These are phyloP conservation scores for Tricholoma saponaceum DNA, from an alignment of 768 basidiomycete genomes.

Conservation along the genomic window DNA sequence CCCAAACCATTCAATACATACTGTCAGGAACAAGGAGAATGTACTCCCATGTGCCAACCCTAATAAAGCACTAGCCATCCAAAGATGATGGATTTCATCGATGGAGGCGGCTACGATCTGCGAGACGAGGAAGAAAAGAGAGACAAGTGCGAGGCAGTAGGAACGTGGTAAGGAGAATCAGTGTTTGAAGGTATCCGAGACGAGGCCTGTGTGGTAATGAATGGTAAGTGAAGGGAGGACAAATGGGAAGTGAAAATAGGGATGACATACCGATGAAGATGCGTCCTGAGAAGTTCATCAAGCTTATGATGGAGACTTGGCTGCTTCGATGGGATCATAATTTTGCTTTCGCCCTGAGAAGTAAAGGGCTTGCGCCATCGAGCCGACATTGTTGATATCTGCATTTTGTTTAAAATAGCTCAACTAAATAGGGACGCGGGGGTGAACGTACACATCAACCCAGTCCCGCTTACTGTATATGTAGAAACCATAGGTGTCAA, in stretches of 20 bases:
- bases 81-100: conserved; percentile 57
- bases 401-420: neutral
- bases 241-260: neutral
- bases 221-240: neutral
- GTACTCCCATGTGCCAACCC: conserved; percentile 69
- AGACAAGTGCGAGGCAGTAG: conserved; percentile 63
- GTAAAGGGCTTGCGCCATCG: conserved; percentile 59
- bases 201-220: no score
- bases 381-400: conserved; percentile 82
- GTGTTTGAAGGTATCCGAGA: conserved; percentile 62
- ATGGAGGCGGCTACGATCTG: conserved; percentile 63
- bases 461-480: conserved; percentile 76
- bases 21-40: conserved; percentile 70
- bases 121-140: conserved; percentile 64
- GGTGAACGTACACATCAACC: conserved; percentile 61
- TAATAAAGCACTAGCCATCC: conserved; percentile 50
- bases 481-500: neutral
- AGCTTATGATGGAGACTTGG: conserved; percentile 79
- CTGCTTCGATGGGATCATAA: conserved; percentile 64
- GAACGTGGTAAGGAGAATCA: conserved; percentile 59
- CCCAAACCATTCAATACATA: conserved; percentile 59
- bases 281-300: conserved; percentile 80
- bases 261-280: conserved; percentile 61
- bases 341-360: conserved; percentile 14
- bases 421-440: conserved; percentile 3